phyloP scores from a whole-genome alignment of 2,329 filamentous ascomycete genomes.

The Niveomyces coronatus region DNA sequence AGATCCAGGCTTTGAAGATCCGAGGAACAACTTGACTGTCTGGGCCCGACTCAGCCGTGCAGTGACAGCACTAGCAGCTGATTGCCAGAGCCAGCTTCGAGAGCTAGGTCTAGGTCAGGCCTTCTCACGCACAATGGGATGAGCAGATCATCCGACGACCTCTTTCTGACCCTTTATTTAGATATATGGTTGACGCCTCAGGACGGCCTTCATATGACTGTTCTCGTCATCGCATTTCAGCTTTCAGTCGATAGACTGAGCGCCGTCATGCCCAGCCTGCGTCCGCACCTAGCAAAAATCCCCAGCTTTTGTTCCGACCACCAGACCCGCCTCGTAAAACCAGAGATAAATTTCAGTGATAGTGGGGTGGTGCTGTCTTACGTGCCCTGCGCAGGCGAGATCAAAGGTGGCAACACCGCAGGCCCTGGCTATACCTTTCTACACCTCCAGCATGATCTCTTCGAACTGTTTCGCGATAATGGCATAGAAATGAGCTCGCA shows the following conservation, averaged over 20 bases:
- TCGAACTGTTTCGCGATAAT: background rate
- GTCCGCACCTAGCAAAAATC: background rate
- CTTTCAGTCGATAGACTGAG: background rate
- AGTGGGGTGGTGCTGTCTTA: background rate
- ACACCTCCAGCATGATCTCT: background rate
- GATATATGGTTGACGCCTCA: background rate
- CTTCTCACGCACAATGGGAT: background rate
- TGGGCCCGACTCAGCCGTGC: background rate
- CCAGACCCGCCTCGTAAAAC: background rate
- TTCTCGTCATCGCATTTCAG: background rate
- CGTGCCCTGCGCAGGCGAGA: background rate
- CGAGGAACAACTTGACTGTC: background rate
- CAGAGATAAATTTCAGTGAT: background rate
- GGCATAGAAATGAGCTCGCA: background rate
- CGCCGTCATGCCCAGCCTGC: background rate
- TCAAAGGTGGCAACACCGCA: background rate
- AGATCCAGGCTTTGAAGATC: background rate
- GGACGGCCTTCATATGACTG: background rate
- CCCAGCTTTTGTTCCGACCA: background rate
- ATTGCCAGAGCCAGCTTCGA: background rate
- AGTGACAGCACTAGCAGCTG: background rate
- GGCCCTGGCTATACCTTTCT: background rate
- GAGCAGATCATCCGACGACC: background rate
- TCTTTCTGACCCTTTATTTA: background rate
- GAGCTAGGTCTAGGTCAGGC: background rate